These are phyloP conservation scores for Pachyrhizus erosus DNA, from an alignment of 306 rosid genomes.

Conservation along the genomic window DNA sequence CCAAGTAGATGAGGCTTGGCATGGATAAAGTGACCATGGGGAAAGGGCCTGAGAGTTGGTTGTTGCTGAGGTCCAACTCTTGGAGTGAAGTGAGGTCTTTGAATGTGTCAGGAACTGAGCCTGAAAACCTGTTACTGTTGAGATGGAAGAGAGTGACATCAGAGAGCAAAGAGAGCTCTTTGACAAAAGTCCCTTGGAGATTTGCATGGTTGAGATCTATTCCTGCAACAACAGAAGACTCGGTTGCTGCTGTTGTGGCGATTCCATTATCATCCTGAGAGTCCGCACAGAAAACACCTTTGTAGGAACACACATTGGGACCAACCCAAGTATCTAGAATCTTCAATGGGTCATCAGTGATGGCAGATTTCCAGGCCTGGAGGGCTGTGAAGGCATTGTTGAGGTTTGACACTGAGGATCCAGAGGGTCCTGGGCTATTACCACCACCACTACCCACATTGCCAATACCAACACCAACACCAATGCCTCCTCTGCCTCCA, in stretches of 20 bases:
- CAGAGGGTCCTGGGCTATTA: slow-evolving; percentile 47
- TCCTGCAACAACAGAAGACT: slow-evolving; percentile 63
- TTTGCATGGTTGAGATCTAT: slow-evolving; percentile 96
- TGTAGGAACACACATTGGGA: slow-evolving; percentile 80
- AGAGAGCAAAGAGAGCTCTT: slow-evolving; percentile 74
- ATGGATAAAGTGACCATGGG: slow-evolving; percentile 62
- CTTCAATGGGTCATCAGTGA: slow-evolving; percentile 76
- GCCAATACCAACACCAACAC: slow-evolving; percentile 40
- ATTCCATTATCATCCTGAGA: slow-evolving; percentile 33
- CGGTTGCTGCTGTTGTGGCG: slow-evolving; percentile 40
- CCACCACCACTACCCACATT: slow-evolving; percentile 36
- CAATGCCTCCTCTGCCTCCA: slow-evolving; percentile 28
- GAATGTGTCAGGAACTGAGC: slow-evolving; percentile 71
- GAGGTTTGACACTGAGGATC: slow-evolving; percentile 51
- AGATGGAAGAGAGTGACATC: slow-evolving; percentile 79
- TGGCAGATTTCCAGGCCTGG: slow-evolving; percentile 92
- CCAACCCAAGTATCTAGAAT: slow-evolving; percentile 75
- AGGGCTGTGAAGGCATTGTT: slow-evolving; percentile 74
- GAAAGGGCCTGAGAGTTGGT: slow-evolving; percentile 79
- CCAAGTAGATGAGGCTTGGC: slow-evolving; percentile 79
- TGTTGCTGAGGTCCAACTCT: slow-evolving; percentile 94
- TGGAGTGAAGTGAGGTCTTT: slow-evolving; percentile 56
- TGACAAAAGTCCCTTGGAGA: slow-evolving; percentile 78
- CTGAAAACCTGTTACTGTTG: slow-evolving; percentile 78
- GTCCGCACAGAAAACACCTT: slow-evolving; percentile 75